Evolutionary conservation across 1,139 yeast genomes (phyloP).

Genomic region (Candida dubliniensis): DNA sequence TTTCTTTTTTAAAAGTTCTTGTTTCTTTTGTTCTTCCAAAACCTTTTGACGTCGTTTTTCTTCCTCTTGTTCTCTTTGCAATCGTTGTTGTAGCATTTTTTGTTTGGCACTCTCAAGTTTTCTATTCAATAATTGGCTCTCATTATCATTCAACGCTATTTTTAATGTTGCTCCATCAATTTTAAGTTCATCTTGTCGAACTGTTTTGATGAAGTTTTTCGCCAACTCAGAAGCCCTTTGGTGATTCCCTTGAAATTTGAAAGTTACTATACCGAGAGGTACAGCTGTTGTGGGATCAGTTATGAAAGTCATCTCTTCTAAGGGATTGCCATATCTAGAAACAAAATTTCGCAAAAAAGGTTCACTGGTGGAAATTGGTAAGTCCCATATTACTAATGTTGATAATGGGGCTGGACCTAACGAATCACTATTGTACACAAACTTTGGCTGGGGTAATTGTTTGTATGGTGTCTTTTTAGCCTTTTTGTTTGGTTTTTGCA

Average conservation of each 20-base stretch:
- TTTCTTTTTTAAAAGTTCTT: conserved; percentile 15
- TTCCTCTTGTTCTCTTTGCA: conserved; percentile 25
- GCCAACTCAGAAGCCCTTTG: conserved; percentile 54
- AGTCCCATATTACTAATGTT: conserved; percentile 69
- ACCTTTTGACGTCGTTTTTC: conserved; percentile 19
- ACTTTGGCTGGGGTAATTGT: conserved; percentile 54
- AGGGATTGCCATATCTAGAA: conserved; percentile 58
- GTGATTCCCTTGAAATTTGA: conserved; percentile 60
- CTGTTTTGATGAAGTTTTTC: conserved; percentile 29
- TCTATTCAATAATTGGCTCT: conserved; percentile 28
- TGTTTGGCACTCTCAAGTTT: conserved; percentile 36
- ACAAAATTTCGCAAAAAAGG: conserved; percentile 52
- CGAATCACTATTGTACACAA: conserved; percentile 65
- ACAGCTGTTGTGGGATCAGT: conserved; percentile 78
- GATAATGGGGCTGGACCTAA: conserved; percentile 74
- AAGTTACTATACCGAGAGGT: conserved; percentile 72
- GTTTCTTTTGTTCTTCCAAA: conserved; percentile 15
- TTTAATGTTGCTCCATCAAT: conserved; percentile 42
- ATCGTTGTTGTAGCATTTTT: conserved; percentile 33
- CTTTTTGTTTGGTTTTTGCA: conserved; percentile 42
- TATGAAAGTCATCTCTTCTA: conserved; percentile 54
- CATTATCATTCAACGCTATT: conserved; percentile 40
- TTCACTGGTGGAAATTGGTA: conserved; percentile 50
- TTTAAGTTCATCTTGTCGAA: conserved; percentile 31
- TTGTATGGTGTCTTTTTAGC: conserved; percentile 47